phyloP scores from a whole-genome alignment of 257 asterid species.

The Solanum sparsipilum region DNA sequence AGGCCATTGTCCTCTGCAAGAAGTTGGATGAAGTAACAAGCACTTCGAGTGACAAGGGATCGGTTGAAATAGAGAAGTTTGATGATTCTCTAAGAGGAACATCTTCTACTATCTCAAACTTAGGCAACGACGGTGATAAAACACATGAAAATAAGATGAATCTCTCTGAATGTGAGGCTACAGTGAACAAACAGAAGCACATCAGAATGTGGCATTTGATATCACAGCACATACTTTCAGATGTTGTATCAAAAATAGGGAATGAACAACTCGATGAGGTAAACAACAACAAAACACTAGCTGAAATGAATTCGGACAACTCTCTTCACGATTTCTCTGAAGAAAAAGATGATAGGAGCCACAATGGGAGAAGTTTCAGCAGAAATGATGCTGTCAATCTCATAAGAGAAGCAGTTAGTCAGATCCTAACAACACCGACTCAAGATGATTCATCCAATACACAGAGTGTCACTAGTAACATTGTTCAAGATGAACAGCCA shows the following conservation, averaged over 20 bases:
- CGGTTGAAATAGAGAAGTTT: neutral
- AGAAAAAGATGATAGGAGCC: neutral
- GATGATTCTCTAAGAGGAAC: neutral
- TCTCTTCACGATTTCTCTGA: neutral
- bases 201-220: slow-evolving; percentile 78
- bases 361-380: slow-evolving; percentile 31
- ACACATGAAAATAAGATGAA: neutral
- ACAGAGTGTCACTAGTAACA: slow-evolving; percentile 5
- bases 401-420: slow-evolving; percentile 73
- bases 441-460: slow-evolving; percentile 31
- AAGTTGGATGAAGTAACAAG: neutral
- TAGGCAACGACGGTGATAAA: neutral
- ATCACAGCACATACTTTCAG: slow-evolving; percentile 71
- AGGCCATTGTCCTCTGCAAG: neutral
- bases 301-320: neutral
- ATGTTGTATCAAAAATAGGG: slow-evolving; percentile 61
- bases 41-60: neutral
- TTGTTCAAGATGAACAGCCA: slow-evolving; percentile 17
- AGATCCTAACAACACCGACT: slow-evolving; percentile 52
- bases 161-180: neutral
- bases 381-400: slow-evolving; percentile 59
- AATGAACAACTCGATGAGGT: slow-evolving; percentile 40
- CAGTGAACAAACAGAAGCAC: slow-evolving; percentile 28
- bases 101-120: neutral
- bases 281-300: slow-evolving; percentile 10